Base-by-base conservation (phyloP, 371 early-diverging fungal genomes). In the Lichtheimia corymbifera region DNA sequence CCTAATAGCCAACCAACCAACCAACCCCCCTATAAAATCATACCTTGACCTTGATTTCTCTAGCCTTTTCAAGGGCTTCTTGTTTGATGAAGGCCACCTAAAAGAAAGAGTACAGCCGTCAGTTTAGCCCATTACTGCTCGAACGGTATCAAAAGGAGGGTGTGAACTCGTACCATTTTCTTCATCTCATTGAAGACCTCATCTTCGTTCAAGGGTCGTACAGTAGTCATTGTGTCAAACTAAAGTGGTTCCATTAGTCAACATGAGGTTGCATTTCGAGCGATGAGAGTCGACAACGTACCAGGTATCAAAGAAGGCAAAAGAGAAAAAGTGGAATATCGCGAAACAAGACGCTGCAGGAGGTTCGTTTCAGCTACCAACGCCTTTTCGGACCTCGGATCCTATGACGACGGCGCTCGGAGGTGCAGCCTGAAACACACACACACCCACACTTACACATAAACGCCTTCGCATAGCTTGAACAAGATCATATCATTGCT, bases 21-120 rank as follows among this genome's bases (percentile, higher is more conserved):
- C 7, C 35, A 11, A 0, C 5, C 35, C 35, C 35, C 35, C 35
- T 11, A 9, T 35, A 4, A 22, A 22, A 4, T 11, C 35, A 28
- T 35, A 89, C 93, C 88, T 97, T 98, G 80, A 97, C 94, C 79
- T 96, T 94, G 73, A 97, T 96, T 76, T 98, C 99, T 53, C 95
- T 86, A 24, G 97, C 97, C 82, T 98, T 98, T 74, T 98, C 98
- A 24, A 92, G 74, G 15, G 99, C 98, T 78, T 98, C 99, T 77
- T 97, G 97, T 74, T 91, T 93, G 83, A 98, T 97, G 82, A 98
- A 98, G 41, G 92, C 89, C 60, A 93, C 83, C 90, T 90, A 76
- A 5, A 57, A 17, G 27, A 53, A 30, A 50, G 2, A 22, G 41
- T 13, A 62, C 59, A 42, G 45, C 30, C 24, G 7, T 28, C 22